Percentiles rank a stretch among this genome's conserved stretches.
phyloP scores from a whole-genome alignment of 192 early-diverging fungal species.

The Coemansia interrupta region DNA sequence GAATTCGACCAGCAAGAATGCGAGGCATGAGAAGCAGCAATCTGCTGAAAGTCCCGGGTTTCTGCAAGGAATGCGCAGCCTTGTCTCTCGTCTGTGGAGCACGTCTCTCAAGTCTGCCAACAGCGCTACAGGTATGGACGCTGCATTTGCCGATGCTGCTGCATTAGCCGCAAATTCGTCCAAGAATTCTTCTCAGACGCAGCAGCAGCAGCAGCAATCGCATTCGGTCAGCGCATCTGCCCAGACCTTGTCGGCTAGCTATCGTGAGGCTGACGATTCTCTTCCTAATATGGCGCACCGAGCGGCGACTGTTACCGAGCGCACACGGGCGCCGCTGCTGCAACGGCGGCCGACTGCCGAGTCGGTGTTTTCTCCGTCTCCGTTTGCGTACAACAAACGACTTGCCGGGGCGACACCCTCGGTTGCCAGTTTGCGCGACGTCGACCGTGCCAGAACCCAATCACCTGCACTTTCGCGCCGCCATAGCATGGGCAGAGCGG shows the following conservation, averaged over 20 bases:
- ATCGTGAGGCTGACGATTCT: not conserved
- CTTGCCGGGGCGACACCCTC: slow-evolving; percentile 42
- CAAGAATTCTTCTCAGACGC: not conserved
- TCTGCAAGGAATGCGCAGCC: slow-evolving; percentile 47
- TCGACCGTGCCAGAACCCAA: slow-evolving; percentile 25
- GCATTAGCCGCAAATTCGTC: slow-evolving; percentile 1
- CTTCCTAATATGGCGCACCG: slow-evolving; percentile 2
- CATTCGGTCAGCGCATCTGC: not conserved
- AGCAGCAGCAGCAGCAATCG: not conserved
- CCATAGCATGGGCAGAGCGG: slow-evolving; percentile 30
- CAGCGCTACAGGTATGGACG: not conserved
- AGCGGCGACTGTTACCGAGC: slow-evolving; percentile 26
- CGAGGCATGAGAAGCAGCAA: slow-evolving; percentile 15
- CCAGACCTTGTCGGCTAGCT: not conserved
- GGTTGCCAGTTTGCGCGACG: slow-evolving; percentile 40
- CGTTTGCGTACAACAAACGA: slow-evolving; percentile 51
- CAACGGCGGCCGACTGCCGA: slow-evolving; percentile 29
- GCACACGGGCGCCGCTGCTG: slow-evolving; percentile 5
- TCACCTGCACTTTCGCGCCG: slow-evolving; percentile 31
- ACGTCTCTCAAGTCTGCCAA: slow-evolving; percentile 29
- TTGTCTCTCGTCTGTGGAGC: slow-evolving; percentile 46
- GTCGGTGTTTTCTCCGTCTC: slow-evolving; percentile 41
- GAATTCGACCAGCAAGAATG: not conserved
- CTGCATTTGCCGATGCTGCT: not conserved
- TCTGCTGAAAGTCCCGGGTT: slow-evolving; percentile 27